Evolutionary conservation across 495 filamentous ascomycete species (phyloP).

Genomic region (Articulospora tetracladia): DNA sequence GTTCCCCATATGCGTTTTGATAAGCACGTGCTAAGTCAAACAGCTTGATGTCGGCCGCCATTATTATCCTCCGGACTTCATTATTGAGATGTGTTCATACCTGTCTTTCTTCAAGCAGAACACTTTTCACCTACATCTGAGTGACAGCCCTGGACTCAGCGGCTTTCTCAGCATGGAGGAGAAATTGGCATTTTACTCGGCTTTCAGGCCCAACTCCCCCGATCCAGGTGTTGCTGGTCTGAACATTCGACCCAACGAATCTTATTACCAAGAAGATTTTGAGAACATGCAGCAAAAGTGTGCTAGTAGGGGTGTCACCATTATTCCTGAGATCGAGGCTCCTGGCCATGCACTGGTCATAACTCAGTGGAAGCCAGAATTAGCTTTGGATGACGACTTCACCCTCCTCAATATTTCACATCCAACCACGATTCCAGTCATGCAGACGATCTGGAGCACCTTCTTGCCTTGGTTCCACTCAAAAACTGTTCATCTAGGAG

Average conservation of each 20-base stretch:
- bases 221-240: constrained; percentile 33
- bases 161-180: constrained; percentile 32
- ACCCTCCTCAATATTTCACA: constrained; percentile 48
- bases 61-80: constrained; percentile 47
- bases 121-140: constrained; percentile 48
- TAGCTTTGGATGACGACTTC: constrained; percentile 38
- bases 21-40: background rate
- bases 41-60: constrained; percentile 48
- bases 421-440: constrained; percentile 46
- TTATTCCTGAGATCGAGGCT: constrained; percentile 51
- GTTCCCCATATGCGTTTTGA: background rate
- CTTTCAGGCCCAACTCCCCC: constrained; percentile 35
- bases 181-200: constrained; percentile 38
- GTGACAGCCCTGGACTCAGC: constrained; percentile 46
- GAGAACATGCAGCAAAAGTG: constrained; percentile 41
- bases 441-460: constrained; percentile 46
- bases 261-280: constrained; percentile 41
- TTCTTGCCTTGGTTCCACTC: constrained; percentile 50
- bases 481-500: constrained; percentile 50
- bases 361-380: constrained; percentile 47
- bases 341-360: constrained; percentile 48
- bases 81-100: constrained; percentile 48
- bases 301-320: constrained; percentile 43
- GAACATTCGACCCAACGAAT: constrained; percentile 42
- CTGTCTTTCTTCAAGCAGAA: constrained; percentile 54